Evolutionary conservation across 2,329 filamentous ascomycete genomes (phyloP).

Genomic region (Nectriaceae sp.): DNA sequence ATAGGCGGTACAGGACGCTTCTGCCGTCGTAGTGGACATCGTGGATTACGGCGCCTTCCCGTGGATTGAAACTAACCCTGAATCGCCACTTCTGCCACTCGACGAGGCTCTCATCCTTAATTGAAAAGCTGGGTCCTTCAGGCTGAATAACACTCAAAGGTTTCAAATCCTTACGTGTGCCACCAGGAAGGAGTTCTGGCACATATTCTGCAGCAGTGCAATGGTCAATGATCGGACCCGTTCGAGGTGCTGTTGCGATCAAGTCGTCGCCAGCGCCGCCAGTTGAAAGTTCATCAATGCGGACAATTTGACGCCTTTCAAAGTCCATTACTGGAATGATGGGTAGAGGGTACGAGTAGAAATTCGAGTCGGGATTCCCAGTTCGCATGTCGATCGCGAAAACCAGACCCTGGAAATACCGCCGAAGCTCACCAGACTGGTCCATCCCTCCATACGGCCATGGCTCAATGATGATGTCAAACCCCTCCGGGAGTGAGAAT

Average conservation of each 20-base stretch:
- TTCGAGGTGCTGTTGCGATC: slow-evolving; percentile 14
- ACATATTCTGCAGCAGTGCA: slow-evolving; percentile 40
- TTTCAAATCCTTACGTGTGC: slow-evolving; percentile 54
- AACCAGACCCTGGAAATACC: slow-evolving; percentile 36
- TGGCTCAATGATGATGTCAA: slow-evolving; percentile 35
- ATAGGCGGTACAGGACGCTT: slow-evolving; percentile 66
- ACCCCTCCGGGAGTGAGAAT: slow-evolving; percentile 30
- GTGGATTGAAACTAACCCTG: slow-evolving; percentile 67
- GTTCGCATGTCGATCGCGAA: slow-evolving; percentile 33
- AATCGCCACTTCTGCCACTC: slow-evolving; percentile 69
- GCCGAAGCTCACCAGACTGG: slow-evolving; percentile 28
- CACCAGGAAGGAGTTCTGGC: slow-evolving; percentile 42
- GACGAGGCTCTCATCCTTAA: slow-evolving; percentile 45
- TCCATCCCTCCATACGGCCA: slow-evolving; percentile 37
- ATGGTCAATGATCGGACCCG: slow-evolving; percentile 29
- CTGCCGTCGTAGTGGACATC: slow-evolving; percentile 67
- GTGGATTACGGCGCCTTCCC: slow-evolving; percentile 70
- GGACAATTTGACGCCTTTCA: slow-evolving; percentile 32
- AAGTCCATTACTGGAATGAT: slow-evolving; percentile 46
- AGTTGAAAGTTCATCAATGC: slow-evolving; percentile 37
- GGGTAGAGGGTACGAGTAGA: slow-evolving; percentile 56
- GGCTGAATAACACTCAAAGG: slow-evolving; percentile 52
- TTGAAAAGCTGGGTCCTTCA: slow-evolving; percentile 39
- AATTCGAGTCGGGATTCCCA: slow-evolving; percentile 52
- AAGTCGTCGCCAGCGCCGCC: slow-evolving; percentile 32